A percentile compares a stretch with the other conserved stretches of the same genome.
Conservation (phyloP, 768 basidiomycete species). For the Psilocybe cubensis region DNA sequence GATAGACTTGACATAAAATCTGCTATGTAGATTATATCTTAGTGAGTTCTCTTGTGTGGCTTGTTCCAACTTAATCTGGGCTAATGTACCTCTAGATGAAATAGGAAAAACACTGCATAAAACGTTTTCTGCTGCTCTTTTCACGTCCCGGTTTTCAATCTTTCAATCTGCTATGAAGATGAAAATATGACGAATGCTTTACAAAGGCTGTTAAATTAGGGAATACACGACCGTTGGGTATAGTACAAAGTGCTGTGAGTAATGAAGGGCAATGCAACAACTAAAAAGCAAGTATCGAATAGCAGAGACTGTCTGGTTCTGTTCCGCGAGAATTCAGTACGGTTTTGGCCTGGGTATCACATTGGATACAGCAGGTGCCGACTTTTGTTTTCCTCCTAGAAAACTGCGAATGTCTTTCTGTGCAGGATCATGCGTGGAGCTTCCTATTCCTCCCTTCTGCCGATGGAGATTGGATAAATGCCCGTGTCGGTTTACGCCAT, state of each 20-base stretch:
- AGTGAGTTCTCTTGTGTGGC: constrained; percentile 2
- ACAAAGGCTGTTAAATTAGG: not conserved
- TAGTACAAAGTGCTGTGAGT: not conserved
- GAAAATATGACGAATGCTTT: not conserved
- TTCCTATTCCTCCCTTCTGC: constrained; percentile 79
- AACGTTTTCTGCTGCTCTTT: not conserved
- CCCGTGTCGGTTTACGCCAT: constrained; percentile 37
- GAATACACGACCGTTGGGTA: not conserved
- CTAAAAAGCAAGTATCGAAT: not conserved
- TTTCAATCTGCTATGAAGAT: too few relatives aligned
- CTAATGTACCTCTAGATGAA: not conserved
- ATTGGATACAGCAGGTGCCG: constrained; percentile 17
- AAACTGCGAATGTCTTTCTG: constrained; percentile 79
- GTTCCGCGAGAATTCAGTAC: constrained; percentile 2
- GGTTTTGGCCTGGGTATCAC: constrained; percentile 4
- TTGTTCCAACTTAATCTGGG: not conserved
- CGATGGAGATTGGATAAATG: constrained; percentile 60
- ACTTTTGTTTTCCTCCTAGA: constrained; percentile 49
- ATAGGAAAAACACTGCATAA: constrained; percentile 1
- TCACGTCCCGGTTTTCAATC: too few relatives aligned
- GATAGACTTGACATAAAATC: constrained; percentile 6
- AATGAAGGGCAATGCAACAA: not conserved
- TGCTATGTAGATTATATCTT: not conserved
- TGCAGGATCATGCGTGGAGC: constrained; percentile 68
- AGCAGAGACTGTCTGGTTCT: not conserved